Evolutionary conservation across 2,329 filamentous ascomycete species (phyloP), one percentile per base, ranked within the genome.

Genomic region (Aureobasidium sp.): DNA sequence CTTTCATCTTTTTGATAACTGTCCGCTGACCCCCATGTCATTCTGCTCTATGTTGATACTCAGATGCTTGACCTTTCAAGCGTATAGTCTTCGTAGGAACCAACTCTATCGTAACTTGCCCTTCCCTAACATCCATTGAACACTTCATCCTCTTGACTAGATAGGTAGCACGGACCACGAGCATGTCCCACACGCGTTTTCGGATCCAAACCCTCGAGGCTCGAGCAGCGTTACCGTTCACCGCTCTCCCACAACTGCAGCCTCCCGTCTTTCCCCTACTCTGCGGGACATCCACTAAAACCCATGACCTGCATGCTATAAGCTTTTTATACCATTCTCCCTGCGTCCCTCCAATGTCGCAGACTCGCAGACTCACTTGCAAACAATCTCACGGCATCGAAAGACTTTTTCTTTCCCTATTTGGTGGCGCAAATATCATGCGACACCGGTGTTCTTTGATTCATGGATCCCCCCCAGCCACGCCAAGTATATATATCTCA

Each of bases 111-210:
- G 12, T 5, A 10, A 52, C 20, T 52, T 27, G 50, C 27, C 13
- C 26, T 6, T 55, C 43, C 26, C 26, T 29, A 26, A 32, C 6
- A 17, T 41, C 20, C 36, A 13, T 29, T 32, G 15, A 55, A 36
- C 51, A 55, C 24, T 55, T 37, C 51, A 26, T 37, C 32, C 34
- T 13, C 41, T 37, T 48, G 5, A 15, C 12, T 32, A 29, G 13
- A 43, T 43, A 41, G 17, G 51, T 32, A 32, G 51, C 51, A 55
- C 51, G 51, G 51, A 32, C 51, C 51, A 55, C 37, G 50, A 51
- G 48, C 48, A 51, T 51, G 47, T 51, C 47, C 50, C 50, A 52
- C 51, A 43, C 51, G 37, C 51, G 51, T 37, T 55, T 52, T 52
- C 50, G 27, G 50, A 27, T 26, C 32, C 46, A 48, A 41, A 55